A percentile compares a stretch with the other conserved stretches of the same genome.
Evolutionary conservation across 78 protist genomes (phyloP).

Genomic region (Dictyostelium discoideum): dicty_2.7 NC_007090.3:1829001-1829500

Average conservation of each 20-base stretch:
- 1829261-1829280: neutral
- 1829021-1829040: neutral
- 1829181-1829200: neutral
- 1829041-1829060: constrained; percentile 12
- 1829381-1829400: constrained; percentile 4
- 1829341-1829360: neutral
- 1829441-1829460: constrained; percentile 5
- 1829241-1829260: neutral
- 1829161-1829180: neutral
- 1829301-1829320: neutral
- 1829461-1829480: too few relatives aligned
- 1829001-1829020: neutral
- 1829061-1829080: neutral
- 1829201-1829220: neutral
- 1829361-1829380: neutral
- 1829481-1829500: neutral
- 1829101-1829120: neutral
- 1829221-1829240: neutral
- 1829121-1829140: constrained; percentile 8
- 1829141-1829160: neutral
- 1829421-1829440: constrained; percentile 28
- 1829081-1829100: neutral
- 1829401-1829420: constrained; percentile 9
- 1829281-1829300: neutral
- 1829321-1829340: neutral